A percentile compares a stretch with the other conserved stretches of the same genome.
Evolutionary conservation across 2,329 filamentous ascomycete genomes (phyloP).

Genomic region (Nothopassalora personata): DNA sequence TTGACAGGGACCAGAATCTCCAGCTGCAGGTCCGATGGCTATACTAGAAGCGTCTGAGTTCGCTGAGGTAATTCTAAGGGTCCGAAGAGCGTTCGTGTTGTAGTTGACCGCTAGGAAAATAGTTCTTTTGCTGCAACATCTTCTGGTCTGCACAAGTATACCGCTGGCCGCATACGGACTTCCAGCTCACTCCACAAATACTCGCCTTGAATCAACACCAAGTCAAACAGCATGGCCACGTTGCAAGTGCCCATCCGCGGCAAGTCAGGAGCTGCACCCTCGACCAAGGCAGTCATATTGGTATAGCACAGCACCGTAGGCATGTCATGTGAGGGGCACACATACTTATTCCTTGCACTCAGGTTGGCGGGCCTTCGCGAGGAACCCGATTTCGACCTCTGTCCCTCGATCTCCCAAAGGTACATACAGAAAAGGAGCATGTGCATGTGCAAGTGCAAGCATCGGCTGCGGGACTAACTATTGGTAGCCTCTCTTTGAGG

Average conservation of each 20-base stretch:
- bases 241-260: conserved; percentile 30
- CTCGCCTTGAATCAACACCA: not conserved
- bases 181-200: not conserved
- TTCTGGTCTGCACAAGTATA: too few species aligned
- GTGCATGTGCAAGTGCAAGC: not conserved
- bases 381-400: conserved; percentile 91
- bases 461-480: not conserved
- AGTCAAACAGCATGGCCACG: conserved; percentile 19
- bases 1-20: too few species aligned
- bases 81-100: too few species aligned
- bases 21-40: too few species aligned
- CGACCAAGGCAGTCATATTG: conserved; percentile 92
- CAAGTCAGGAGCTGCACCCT: conserved; percentile 42
- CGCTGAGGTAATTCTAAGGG: too few species aligned
- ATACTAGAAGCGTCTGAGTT: too few species aligned
- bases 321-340: not conserved
- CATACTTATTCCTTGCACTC: not conserved
- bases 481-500: conserved; percentile 84
- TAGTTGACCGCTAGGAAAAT: too few species aligned
- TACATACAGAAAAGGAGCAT: conserved; percentile 36
- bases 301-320: conserved; percentile 44
- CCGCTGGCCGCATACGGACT: not conserved
- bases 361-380: conserved; percentile 85
- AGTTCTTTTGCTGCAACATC: too few species aligned
- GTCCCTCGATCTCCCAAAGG: conserved; percentile 93